Percentiles rank a stretch among this genome's conserved stretches.
Conservation (phyloP, 805 yeast species). For the Myxozyma kluyveri region DNA sequence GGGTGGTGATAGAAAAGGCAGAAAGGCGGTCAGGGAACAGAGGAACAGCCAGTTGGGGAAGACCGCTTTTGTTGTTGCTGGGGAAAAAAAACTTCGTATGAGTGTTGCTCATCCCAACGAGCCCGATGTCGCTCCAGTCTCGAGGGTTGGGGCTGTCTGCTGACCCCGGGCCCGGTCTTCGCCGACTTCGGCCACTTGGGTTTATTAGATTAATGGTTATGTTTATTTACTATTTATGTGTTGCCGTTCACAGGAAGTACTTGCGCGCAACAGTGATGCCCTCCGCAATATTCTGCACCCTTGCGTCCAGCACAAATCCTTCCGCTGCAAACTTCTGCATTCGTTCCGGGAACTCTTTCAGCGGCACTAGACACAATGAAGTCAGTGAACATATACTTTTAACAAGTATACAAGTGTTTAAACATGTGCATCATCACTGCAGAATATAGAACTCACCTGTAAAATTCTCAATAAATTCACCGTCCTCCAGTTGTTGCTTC, state of each 20-base stretch:
- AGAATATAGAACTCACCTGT: constrained; percentile 33
- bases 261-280: constrained; percentile 62
- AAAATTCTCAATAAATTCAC: constrained; percentile 90
- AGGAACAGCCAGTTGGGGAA: not conserved
- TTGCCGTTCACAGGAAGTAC: constrained; percentile 16
- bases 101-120: no score
- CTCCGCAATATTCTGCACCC: constrained; percentile 80
- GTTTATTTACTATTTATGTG: not conserved
- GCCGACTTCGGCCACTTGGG: constrained; percentile 1
- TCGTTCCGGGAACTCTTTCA: constrained; percentile 54
- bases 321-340: constrained; percentile 52
- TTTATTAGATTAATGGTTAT: not conserved
- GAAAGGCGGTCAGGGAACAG: not conserved
- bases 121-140: no score
- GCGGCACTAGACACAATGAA: constrained; percentile 47
- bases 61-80: not conserved
- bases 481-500: constrained; percentile 73
- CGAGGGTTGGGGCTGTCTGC: not conserved
- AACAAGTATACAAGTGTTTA: not conserved
- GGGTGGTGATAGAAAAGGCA: not conserved
- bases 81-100: no score
- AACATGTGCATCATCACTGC: not conserved
- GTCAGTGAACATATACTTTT: not conserved
- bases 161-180: no score
- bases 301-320: constrained; percentile 81